Conservation (phyloP, 1,139 yeast species). For the Neolecta irregularis region DNA sequence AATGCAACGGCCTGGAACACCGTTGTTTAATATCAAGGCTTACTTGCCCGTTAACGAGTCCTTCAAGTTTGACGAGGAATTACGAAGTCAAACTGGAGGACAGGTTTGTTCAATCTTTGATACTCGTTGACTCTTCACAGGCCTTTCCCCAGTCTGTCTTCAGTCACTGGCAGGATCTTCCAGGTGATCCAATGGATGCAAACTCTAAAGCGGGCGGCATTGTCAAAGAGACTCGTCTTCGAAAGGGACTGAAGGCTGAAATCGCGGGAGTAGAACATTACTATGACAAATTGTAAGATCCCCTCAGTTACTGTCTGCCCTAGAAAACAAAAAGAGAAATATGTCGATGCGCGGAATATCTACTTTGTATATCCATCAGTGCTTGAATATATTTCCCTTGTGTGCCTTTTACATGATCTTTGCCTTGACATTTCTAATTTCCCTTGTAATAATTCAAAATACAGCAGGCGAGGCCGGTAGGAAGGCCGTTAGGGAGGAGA, state of each 20-base stretch:
- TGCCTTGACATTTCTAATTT: no score
- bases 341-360: not conserved
- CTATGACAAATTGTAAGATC: conserved; percentile 97
- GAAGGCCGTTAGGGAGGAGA: no score
- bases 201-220: conserved; percentile 88
- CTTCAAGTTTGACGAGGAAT: conserved; percentile 98
- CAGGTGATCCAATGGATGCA: conserved; percentile 88
- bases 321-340: conserved; percentile 1
- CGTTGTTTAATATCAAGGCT: conserved; percentile 97
- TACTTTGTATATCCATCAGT: not conserved
- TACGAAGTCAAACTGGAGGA: conserved; percentile 99
- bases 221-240: conserved; percentile 80
- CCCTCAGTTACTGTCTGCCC: conserved; percentile 11
- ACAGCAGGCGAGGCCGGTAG: no score
- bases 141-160: conserved; percentile 99
- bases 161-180: conserved; percentile 91
- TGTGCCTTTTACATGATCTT: no score
- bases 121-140: not conserved
- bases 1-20: conserved; percentile 99
- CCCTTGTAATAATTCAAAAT: no score
- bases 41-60: conserved; percentile 99
- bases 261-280: conserved; percentile 99
- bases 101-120: conserved; percentile 30
- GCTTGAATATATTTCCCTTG: no score
- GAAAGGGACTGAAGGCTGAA: conserved; percentile 92